Evolutionary conservation across 2,329 filamentous ascomycete species (phyloP).

Genomic region (Xylariaceae sp.): DNA sequence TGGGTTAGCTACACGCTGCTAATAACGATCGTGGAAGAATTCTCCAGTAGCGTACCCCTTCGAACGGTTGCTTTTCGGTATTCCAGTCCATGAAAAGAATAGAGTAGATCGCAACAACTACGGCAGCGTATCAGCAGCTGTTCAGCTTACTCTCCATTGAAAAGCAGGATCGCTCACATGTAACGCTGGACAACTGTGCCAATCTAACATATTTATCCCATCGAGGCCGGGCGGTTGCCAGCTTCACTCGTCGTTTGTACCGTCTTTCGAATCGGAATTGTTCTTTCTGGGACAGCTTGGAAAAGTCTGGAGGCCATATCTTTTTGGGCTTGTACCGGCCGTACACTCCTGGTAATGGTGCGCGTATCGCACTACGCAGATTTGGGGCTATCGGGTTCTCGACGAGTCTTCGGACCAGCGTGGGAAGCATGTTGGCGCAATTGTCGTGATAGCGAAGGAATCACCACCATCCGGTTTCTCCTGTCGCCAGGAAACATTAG

Average conservation of each 20-base stretch:
- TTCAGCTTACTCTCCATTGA: background rate
- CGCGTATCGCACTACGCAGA: constrained; percentile 14
- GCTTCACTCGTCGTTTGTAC: constrained; percentile 63
- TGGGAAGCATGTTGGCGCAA: constrained; percentile 38
- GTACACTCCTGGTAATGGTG: constrained; percentile 31
- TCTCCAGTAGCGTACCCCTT: constrained; percentile 36
- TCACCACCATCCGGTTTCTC: background rate
- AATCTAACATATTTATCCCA: constrained; percentile 47
- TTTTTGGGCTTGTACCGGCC: constrained; percentile 65
- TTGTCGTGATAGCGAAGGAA: constrained; percentile 3
- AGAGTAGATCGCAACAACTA: constrained; percentile 51
- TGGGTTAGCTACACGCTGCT: background rate
- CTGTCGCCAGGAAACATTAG: too few relatives aligned
- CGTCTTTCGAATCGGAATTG: constrained; percentile 76
- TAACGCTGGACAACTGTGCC: constrained; percentile 56
- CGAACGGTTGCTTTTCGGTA: constrained; percentile 42
- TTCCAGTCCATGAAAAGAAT: constrained; percentile 60
- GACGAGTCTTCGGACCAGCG: constrained; percentile 38
- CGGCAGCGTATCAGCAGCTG: background rate
- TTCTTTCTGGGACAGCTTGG: constrained; percentile 63
- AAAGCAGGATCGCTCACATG: constrained; percentile 40
- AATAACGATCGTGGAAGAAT: background rate
- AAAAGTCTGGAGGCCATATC: constrained; percentile 75
- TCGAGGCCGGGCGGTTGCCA: constrained; percentile 26
- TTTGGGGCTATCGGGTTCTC: constrained; percentile 24